Conservation (phyloP, 305 asterid species). For the Nicotiana rustica region DNA sequence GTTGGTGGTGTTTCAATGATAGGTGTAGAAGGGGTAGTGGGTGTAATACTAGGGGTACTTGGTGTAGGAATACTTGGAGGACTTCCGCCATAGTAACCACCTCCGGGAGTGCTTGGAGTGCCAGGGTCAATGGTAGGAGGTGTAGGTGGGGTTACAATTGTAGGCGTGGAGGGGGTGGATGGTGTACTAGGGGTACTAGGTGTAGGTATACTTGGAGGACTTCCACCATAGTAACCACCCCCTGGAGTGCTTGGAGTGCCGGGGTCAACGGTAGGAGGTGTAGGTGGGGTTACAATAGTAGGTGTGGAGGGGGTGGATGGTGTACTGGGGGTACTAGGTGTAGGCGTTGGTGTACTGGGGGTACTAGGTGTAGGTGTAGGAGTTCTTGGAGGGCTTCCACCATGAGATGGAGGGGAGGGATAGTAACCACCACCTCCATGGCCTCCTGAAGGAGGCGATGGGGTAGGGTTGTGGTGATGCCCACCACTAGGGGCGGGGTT, state of each 20-base stretch:
- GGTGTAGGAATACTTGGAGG: conserved; percentile 42
- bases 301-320: conserved; percentile 45
- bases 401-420: conserved; percentile 51
- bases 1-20: conserved; percentile 51
- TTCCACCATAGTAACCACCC: neutral
- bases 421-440: conserved; percentile 56
- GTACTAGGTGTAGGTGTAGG: conserved; percentile 39
- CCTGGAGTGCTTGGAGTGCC: conserved; percentile 48
- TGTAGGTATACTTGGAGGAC: conserved; percentile 38
- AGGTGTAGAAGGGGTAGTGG: conserved; percentile 44
- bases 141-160: conserved; percentile 49
- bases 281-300: conserved; percentile 48
- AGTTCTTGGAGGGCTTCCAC: conserved; percentile 40
- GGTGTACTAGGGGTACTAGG: conserved; percentile 46
- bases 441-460: conserved; percentile 43
- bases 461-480: conserved; percentile 46
- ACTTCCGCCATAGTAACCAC: neutral
- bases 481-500: conserved; percentile 64
- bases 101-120: conserved; percentile 48
- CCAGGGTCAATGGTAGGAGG: conserved; percentile 33
- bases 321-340: conserved; percentile 46
- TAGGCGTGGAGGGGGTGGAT: conserved; percentile 43
- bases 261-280: conserved; percentile 34
- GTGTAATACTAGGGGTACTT: conserved; percentile 45
- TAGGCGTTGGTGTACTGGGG: conserved; percentile 41